Evolutionary conservation across 805 yeast species (phyloP), one percentile per base, ranked within the genome.

Genomic region (Cyberlindnera japonica): DNA sequence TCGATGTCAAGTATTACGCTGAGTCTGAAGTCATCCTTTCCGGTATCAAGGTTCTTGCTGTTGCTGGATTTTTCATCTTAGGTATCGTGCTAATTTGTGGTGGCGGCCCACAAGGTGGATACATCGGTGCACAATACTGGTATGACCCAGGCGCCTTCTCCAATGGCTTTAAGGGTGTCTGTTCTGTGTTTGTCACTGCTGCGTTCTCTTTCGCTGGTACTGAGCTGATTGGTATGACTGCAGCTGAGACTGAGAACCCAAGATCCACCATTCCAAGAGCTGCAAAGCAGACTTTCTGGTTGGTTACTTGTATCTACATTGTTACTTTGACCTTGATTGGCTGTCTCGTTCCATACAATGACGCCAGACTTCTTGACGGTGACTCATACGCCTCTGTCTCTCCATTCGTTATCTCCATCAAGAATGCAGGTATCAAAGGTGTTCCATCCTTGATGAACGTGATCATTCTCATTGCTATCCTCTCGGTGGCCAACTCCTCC

Each of bases 231-330:
- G 88, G 88, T 37, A 70, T 83, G 38, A 83, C 89, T 11, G 86
- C 90, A 21, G 88, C 90, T 8, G 95, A 85, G 61, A 71, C 87
- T 18, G 72, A 63, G 25, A 75, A 83, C 59, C 91, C 93, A 33
- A 68, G 82, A 51, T 69, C 68, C 40, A 64, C 83, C 3, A 69
- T 84, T 40, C 91, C 93, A 33, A 70, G 72, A 38, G 93, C 93
- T 29, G 76, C 81, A 42, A 83, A 82, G 62, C 89, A 84, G 65
- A 86, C 83, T 6, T 82, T 85, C 64, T 83, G 90, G 89, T 72
- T 90, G 60, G 79, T 84, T 41, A 65, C 80, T 17, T 59, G 79
- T 50, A 82, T 83, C 56, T 84, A 85, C 64, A 67, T 85, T 58
- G 63, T 71, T 11, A 68, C 79, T 51, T 71, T 62, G 59, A 77